Evolutionary conservation across 768 basidiomycete species (phyloP).

Genomic region (Mycena rebaudengoi): DNA sequence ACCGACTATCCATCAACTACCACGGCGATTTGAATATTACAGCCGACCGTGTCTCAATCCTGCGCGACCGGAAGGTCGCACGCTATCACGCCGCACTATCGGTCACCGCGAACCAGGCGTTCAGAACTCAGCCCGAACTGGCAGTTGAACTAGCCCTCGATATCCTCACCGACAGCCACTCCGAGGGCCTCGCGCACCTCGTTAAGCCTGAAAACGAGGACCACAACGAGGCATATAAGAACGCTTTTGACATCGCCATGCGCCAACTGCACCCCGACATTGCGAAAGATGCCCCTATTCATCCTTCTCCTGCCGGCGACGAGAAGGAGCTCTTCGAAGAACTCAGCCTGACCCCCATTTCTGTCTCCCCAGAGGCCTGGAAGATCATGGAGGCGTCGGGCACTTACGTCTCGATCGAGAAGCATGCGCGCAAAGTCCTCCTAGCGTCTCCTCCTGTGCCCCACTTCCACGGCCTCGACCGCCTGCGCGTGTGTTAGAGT

Average conservation of each 20-base stretch:
- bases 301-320: too few relatives aligned
- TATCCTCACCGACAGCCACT: background rate
- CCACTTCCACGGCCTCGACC: background rate
- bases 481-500: too few relatives aligned
- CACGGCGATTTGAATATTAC: slow-evolving; percentile 6
- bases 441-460: background rate
- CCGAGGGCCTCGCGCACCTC: background rate
- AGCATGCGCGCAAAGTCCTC: background rate
- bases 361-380: background rate
- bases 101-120: background rate
- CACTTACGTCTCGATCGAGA: background rate
- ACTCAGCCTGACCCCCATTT: background rate
- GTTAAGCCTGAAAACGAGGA: background rate
- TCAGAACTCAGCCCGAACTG: background rate
- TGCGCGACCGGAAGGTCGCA: background rate
- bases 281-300: background rate
- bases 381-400: background rate
- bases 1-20: slow-evolving; percentile 7
- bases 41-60: background rate
- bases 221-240: background rate
- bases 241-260: background rate
- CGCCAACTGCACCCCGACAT: background rate
- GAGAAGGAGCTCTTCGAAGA: background rate
- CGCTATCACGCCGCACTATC: background rate
- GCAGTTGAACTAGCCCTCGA: background rate